Evolutionary conservation across 2,329 filamentous ascomycete genomes (phyloP).

Genomic region (Cercospora brassicicola): DNA sequence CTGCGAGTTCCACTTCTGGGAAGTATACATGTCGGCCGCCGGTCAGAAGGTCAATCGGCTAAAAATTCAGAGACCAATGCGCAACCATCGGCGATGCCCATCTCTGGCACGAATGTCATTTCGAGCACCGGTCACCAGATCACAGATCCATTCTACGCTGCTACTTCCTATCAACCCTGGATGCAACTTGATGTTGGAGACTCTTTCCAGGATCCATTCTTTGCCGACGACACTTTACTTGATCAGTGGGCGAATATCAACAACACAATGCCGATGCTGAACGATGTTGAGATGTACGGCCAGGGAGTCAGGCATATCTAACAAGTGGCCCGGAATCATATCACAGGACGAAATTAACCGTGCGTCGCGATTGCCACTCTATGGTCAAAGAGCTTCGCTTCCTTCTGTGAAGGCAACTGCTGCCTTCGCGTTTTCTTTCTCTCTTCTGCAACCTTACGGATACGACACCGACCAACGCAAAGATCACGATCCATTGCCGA

Average conservation of each 20-base stretch:
- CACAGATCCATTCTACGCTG: neutral
- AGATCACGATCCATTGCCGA: no score
- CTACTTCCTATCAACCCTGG: conserved; percentile 20
- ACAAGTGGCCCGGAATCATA: neutral
- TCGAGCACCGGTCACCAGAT: neutral
- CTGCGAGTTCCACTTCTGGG: conserved; percentile 25
- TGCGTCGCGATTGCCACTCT: no score
- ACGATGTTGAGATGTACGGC: neutral
- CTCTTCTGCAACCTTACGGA: no score
- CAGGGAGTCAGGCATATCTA: neutral
- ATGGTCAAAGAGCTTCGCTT: no score
- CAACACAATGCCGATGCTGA: neutral
- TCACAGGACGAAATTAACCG: no score
- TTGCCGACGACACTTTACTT: conserved; percentile 18
- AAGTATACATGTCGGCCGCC: conserved; percentile 24
- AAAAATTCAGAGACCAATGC: neutral
- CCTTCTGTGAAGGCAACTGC: no score
- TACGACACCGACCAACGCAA: no score
- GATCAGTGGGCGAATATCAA: conserved; percentile 22
- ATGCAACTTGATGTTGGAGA: conserved; percentile 27
- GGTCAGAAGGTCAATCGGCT: neutral
- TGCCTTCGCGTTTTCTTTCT: no score
- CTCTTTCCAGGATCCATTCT: conserved; percentile 24
- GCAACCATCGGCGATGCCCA: neutral
- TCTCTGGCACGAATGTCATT: neutral